phyloP scores from a whole-genome alignment of 2,329 filamentous ascomycete genomes.

The Calonectria pteridis region DNA sequence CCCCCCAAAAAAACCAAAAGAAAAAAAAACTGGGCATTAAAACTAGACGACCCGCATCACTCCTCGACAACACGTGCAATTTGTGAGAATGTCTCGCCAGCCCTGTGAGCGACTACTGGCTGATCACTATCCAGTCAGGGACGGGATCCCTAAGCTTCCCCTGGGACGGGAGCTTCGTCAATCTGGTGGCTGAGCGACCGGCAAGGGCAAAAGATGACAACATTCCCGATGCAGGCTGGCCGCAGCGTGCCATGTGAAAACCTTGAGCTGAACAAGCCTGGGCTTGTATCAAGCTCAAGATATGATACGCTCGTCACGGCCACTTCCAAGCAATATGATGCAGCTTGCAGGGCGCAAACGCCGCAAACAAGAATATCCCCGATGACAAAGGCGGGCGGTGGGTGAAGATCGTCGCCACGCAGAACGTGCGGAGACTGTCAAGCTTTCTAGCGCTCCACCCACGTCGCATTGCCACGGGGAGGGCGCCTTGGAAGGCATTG shows the following conservation, averaged over 20 bases:
- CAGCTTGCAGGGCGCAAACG: neutral
- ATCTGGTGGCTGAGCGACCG: slow-evolving; percentile 36
- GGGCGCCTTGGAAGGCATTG: slow-evolving; percentile 13
- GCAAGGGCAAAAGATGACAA: slow-evolving; percentile 25
- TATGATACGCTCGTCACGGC: slow-evolving; percentile 8
- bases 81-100: slow-evolving; percentile 12
- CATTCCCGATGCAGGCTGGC: slow-evolving; percentile 23
- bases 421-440: slow-evolving; percentile 20
- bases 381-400: slow-evolving; percentile 6
- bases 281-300: neutral
- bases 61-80: slow-evolving; percentile 22
- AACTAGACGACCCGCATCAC: neutral
- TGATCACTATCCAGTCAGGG: slow-evolving; percentile 7
- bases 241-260: slow-evolving; percentile 12
- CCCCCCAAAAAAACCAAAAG: too few species aligned
- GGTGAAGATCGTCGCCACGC: slow-evolving; percentile 23
- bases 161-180: slow-evolving; percentile 31
- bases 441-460: slow-evolving; percentile 29
- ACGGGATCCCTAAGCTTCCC: slow-evolving; percentile 20
- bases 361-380: slow-evolving; percentile 10
- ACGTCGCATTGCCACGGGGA: slow-evolving; percentile 40
- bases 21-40: neutral
- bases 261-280: slow-evolving; percentile 11
- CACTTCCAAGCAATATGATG: slow-evolving; percentile 20
- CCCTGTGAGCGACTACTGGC: slow-evolving; percentile 20